Percentiles rank a stretch among this genome's conserved stretches.
phyloP scores from a whole-genome alignment of 2,329 filamentous ascomycete species.

The Aspergillus ochraceus region DNA sequence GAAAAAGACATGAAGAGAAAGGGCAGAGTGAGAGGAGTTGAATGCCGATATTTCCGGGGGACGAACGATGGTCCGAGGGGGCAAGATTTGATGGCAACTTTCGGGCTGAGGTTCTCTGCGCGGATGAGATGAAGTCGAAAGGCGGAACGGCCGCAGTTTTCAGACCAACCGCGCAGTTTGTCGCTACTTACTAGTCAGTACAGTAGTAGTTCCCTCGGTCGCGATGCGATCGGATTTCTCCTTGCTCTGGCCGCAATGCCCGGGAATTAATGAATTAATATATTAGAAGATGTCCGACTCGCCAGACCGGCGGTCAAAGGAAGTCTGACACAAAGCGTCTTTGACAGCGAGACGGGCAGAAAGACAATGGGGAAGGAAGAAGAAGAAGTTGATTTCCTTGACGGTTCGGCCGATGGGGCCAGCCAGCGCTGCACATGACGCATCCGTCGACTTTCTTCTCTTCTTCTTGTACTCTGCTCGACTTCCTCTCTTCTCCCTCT shows the following conservation, averaged over 20 bases:
- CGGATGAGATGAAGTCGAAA: constrained; percentile 41
- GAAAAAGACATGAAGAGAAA: constrained; percentile 37
- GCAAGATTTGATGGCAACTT: constrained; percentile 40
- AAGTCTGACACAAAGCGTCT: background rate
- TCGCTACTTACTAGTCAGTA: background rate
- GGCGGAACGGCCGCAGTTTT: constrained; percentile 34
- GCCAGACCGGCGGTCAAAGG: no score
- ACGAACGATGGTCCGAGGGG: constrained; percentile 32
- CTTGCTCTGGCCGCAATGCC: no score
- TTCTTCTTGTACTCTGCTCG: background rate
- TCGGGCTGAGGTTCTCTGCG: constrained; percentile 41
- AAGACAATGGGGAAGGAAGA: background rate
- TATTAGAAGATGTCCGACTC: no score
- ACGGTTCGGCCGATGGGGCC: no score
- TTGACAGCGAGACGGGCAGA: background rate
- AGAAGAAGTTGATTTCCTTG: background rate
- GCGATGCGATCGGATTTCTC: no score
- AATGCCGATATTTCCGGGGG: constrained; percentile 30
- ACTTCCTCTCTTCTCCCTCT: background rate
- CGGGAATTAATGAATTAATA: no score
- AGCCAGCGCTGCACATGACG: constrained; percentile 24
- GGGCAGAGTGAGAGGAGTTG: constrained; percentile 17
- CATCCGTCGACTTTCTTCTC: constrained; percentile 16
- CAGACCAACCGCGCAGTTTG: constrained; percentile 35
- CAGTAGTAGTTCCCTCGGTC: no score